phyloP scores from a whole-genome alignment of 305 asterid species.

The Solanum aculeatissimum region DNA sequence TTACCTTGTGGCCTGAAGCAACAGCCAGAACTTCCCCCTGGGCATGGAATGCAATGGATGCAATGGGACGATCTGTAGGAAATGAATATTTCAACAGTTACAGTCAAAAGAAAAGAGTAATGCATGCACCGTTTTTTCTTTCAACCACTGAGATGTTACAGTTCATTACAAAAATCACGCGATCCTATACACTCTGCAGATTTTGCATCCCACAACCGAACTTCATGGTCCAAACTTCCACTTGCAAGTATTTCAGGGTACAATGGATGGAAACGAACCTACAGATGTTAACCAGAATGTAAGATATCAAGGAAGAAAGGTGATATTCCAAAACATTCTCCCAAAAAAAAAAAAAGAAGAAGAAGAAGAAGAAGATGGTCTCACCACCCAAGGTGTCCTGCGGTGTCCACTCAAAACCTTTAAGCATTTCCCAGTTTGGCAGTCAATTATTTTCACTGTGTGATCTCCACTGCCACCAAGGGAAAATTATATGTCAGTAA shows the following conservation, averaged over 20 bases:
- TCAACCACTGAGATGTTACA: background rate
- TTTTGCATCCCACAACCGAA: constrained; percentile 84
- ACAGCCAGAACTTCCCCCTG: constrained; percentile 92
- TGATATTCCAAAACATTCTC: background rate
- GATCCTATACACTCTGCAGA: constrained; percentile 83
- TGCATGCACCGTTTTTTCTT: background rate
- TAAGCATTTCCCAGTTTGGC: constrained; percentile 79
- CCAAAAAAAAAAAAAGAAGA: background rate
- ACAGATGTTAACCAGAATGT: constrained; percentile 23
- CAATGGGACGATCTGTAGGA: constrained; percentile 81
- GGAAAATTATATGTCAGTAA: background rate
- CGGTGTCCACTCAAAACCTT: constrained; percentile 96
- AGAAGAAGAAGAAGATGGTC: constrained; percentile 7
- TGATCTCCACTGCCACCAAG: constrained; percentile 80
- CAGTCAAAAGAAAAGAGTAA: constrained; percentile 4
- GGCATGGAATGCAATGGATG: constrained; percentile 96
- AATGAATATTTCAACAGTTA: constrained; percentile 5
- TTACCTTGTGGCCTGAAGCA: constrained; percentile 97
- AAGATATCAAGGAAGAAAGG: constrained; percentile 8
- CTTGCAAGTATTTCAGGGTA: constrained; percentile 82
- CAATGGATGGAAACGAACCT: constrained; percentile 97
- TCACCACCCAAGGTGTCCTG: constrained; percentile 99
- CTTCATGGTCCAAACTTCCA: constrained; percentile 98
- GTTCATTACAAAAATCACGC: constrained; percentile 71
- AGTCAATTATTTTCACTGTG: constrained; percentile 89